Evolutionary conservation across 768 basidiomycete species (phyloP).

Genomic region (Lyophyllum atratum): DNA sequence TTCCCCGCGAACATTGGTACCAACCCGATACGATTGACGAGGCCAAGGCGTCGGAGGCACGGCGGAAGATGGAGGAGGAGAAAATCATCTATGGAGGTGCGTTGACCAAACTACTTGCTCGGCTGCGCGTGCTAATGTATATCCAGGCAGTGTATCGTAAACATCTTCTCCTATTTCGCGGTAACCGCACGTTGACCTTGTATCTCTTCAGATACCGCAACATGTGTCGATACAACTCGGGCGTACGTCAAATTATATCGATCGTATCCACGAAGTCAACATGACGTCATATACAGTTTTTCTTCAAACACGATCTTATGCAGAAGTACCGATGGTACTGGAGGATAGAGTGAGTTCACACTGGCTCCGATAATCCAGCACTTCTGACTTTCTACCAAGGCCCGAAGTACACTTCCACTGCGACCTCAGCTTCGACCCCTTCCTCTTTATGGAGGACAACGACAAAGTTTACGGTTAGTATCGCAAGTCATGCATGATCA

Average conservation of each 20-base stretch:
- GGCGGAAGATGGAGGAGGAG: slow-evolving; percentile 62
- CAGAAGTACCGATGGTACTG: slow-evolving; percentile 78
- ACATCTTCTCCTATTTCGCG: slow-evolving; percentile 8
- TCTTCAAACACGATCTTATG: slow-evolving; percentile 72
- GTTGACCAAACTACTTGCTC: slow-evolving; percentile 12
- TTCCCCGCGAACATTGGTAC: slow-evolving; percentile 71
- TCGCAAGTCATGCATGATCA: background rate
- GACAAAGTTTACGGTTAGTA: slow-evolving; percentile 65
- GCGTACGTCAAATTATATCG: slow-evolving; percentile 37
- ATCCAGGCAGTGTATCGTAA: slow-evolving; percentile 31
- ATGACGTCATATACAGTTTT: slow-evolving; percentile 45
- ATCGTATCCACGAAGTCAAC: background rate
- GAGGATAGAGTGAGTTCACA: slow-evolving; percentile 44
- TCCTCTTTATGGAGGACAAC: slow-evolving; percentile 72
- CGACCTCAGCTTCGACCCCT: slow-evolving; percentile 68
- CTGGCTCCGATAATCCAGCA: slow-evolving; percentile 18
- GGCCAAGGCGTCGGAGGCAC: slow-evolving; percentile 51
- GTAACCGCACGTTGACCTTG: background rate
- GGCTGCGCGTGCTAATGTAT: background rate
- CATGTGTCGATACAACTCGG: slow-evolving; percentile 78
- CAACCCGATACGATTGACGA: slow-evolving; percentile 84
- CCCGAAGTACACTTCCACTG: slow-evolving; percentile 79
- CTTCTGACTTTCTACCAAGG: slow-evolving; percentile 37
- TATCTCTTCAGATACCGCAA: slow-evolving; percentile 59
- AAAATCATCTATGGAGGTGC: slow-evolving; percentile 46